Evolutionary conservation across 2,329 filamentous ascomycete genomes (phyloP).

Genomic region (Colletotrichum truncatum): DNA sequence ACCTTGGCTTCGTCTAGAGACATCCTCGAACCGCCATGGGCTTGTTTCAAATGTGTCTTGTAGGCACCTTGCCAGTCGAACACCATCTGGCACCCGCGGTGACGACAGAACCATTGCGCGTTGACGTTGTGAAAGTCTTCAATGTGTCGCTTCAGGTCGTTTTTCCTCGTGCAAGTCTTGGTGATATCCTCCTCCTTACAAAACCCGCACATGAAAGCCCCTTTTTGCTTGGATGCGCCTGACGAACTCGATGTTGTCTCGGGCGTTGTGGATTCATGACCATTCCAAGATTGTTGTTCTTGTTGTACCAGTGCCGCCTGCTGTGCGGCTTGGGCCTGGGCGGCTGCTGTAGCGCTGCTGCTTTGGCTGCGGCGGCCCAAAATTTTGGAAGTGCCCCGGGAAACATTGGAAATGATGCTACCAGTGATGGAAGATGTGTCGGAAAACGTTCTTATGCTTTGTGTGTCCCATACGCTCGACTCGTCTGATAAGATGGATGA

Average conservation of each 20-base stretch:
- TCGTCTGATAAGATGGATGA: conserved; percentile 47
- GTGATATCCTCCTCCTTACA: conserved; percentile 52
- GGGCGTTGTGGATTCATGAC: conserved; percentile 23
- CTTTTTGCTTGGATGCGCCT: conserved; percentile 45
- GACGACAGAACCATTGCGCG: conserved; percentile 55
- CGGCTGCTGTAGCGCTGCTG: conserved; percentile 25
- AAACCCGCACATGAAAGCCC: conserved; percentile 49
- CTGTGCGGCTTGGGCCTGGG: conserved; percentile 25
- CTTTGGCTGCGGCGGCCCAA: conserved; percentile 38
- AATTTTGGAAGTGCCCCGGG: conserved; percentile 45
- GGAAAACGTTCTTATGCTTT: conserved; percentile 47
- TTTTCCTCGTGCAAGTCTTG: conserved; percentile 55
- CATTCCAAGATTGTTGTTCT: conserved; percentile 24
- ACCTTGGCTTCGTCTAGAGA: conserved; percentile 52
- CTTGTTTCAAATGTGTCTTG: conserved; percentile 55
- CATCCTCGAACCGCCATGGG: conserved; percentile 52
- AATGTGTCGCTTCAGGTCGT: conserved; percentile 59
- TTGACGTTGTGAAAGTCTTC: conserved; percentile 58
- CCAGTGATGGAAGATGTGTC: conserved; percentile 49
- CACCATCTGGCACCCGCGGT: conserved; percentile 52
- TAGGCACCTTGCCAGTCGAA: conserved; percentile 60
- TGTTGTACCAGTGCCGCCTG: conserved; percentile 13
- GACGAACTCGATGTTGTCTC: conserved; percentile 35
- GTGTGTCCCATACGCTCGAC: conserved; percentile 46
- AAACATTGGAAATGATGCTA: conserved; percentile 52